A percentile compares a stretch with the other conserved stretches of the same genome.
Conservation (phyloP, 148 eudicot species). For the Euryodendron excelsum region DNA sequence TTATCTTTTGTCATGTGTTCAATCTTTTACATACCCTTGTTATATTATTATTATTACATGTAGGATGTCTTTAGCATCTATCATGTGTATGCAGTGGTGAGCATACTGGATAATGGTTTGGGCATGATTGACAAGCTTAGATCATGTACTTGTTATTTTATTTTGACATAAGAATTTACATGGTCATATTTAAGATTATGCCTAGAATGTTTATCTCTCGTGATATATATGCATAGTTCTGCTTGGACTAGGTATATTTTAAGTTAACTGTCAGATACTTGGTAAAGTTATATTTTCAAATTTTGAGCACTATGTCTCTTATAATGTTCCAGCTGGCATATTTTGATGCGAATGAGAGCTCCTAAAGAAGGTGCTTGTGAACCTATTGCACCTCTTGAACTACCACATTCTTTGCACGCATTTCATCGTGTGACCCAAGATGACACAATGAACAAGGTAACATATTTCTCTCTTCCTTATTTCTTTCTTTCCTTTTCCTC, state of each 20-base stretch:
- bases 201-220: neutral
- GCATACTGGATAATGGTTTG: neutral
- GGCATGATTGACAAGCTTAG: neutral
- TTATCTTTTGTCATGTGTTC: neutral
- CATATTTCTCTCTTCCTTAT: neutral
- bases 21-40: neutral
- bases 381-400: slow-evolving; percentile 36
- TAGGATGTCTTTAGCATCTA: neutral
- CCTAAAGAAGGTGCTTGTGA: slow-evolving; percentile 35
- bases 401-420: slow-evolving; percentile 45
- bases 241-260: neutral
- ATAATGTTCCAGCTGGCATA: slow-evolving; percentile 39
- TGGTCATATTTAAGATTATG: neutral
- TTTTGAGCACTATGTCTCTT: neutral
- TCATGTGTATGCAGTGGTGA: neutral
- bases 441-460: slow-evolving; percentile 29
- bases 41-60: neutral
- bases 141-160: neutral
- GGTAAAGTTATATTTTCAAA: neutral
- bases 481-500: neutral
- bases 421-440: slow-evolving; percentile 28
- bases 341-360: slow-evolving; percentile 40
- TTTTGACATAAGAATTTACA: neutral
- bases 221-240: neutral
- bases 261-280: neutral